Percentiles rank a stretch among this genome's conserved stretches.
Conservation (phyloP, 106 monocot genomes). For the Acorus gramineus region DNA sequence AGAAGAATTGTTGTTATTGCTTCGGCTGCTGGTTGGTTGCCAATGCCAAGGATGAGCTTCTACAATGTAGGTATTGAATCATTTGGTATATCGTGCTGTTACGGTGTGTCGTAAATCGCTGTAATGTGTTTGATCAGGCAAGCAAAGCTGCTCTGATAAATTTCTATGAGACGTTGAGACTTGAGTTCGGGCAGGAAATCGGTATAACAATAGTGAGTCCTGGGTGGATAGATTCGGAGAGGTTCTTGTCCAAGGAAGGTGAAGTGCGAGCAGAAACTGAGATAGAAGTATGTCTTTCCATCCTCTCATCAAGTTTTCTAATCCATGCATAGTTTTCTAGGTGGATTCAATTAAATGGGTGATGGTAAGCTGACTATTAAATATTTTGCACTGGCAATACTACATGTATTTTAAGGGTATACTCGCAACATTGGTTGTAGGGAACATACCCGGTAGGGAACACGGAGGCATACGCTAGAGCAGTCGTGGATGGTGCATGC, state of each 20-base stretch:
- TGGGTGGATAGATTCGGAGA: constrained; percentile 56
- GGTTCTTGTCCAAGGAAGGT: constrained; percentile 44
- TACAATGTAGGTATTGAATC: constrained; percentile 37
- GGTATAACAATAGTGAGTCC: constrained; percentile 47
- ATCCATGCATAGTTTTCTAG: too few species aligned
- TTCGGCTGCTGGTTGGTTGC: constrained; percentile 24
- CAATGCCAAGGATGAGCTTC: constrained; percentile 52
- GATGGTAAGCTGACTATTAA: too few species aligned
- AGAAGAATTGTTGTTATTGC: constrained; percentile 58
- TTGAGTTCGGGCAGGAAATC: constrained; percentile 30
- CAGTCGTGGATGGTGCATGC: constrained; percentile 46
- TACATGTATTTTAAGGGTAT: too few species aligned
- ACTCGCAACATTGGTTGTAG: too few species aligned
- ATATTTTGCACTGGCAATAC: too few species aligned
- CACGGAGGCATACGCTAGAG: constrained; percentile 32
- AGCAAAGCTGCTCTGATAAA: constrained; percentile 46
- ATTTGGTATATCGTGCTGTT: too few species aligned
- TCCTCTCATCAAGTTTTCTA: not conserved
- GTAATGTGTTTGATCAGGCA: constrained; percentile 26
- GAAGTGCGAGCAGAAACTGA: constrained; percentile 39
- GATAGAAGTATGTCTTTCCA: constrained; percentile 39
- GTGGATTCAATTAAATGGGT: too few species aligned
- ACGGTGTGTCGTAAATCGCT: too few species aligned
- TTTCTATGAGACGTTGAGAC: constrained; percentile 62
- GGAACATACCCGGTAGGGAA: constrained; percentile 19